Percentiles rank a stretch among this genome's conserved stretches.
Evolutionary conservation across 225 moss, liverwort and hornwort genomes (phyloP).

Genomic region (Marchantia paleacea): DNA sequence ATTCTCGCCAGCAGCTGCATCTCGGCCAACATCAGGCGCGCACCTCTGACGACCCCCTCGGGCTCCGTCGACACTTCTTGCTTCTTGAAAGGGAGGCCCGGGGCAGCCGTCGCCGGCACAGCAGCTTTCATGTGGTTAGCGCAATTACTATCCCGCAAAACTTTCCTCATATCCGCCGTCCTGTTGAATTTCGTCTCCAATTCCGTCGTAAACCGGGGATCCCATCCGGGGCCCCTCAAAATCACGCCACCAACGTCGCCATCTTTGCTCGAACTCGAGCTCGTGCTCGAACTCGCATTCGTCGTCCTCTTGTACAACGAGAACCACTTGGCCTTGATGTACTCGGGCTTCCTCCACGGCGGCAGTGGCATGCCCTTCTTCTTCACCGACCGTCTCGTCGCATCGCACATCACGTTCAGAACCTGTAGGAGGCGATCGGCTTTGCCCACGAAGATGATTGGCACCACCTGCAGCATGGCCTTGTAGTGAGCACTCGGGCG

Average conservation of each 20-base stretch:
- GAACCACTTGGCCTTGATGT: slow-evolving; percentile 84
- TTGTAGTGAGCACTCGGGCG: slow-evolving; percentile 63
- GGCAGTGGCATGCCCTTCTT: slow-evolving; percentile 77
- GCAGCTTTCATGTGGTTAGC: slow-evolving; percentile 7
- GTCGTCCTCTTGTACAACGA: slow-evolving; percentile 75
- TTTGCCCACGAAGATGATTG: slow-evolving; percentile 59
- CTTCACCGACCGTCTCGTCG: slow-evolving; percentile 69
- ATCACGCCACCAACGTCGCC: slow-evolving; percentile 39
- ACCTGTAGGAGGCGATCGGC: slow-evolving; percentile 65
- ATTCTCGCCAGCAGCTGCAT: slow-evolving; percentile 23
- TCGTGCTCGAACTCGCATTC: slow-evolving; percentile 36
- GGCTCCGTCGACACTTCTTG: slow-evolving; percentile 26
- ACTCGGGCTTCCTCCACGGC: slow-evolving; percentile 90
- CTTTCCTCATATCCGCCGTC: slow-evolving; percentile 44
- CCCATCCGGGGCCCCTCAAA: slow-evolving; percentile 55
- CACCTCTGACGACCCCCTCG: slow-evolving; percentile 66
- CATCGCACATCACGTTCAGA: slow-evolving; percentile 68
- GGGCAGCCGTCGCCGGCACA: neutral
- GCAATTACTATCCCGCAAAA: slow-evolving; percentile 27
- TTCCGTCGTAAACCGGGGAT: slow-evolving; percentile 59
- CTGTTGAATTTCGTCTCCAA: slow-evolving; percentile 61
- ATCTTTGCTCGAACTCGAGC: slow-evolving; percentile 24
- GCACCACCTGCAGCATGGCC: slow-evolving; percentile 51
- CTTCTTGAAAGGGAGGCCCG: neutral
- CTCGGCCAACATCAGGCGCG: slow-evolving; percentile 45